Evolutionary conservation across 805 yeast genomes (phyloP), one percentile per base, ranked within the genome.

Genomic region (Hanseniaspora hatyaiensis): DNA sequence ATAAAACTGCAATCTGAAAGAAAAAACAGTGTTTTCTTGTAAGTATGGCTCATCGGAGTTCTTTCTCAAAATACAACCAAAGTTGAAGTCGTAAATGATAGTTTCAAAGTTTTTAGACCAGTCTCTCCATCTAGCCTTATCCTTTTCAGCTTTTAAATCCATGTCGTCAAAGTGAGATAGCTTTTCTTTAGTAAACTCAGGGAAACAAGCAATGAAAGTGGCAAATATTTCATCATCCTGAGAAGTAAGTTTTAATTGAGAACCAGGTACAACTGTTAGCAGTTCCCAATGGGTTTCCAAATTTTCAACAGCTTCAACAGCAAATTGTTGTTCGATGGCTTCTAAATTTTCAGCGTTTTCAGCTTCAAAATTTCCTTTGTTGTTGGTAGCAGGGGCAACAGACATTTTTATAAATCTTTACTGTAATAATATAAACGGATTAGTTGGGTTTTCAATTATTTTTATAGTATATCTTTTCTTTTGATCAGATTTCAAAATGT

Each of bases 291-390:
- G 92, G 1, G 95, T 80, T 60, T 86, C 94, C 50, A 95, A 92
- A 64, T 92, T 97, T 65, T 76, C 79, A 15, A 92, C 98, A 4
- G 97, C 98, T 66, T 82, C 85, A 51, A 92, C 98, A 34, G 98
- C 97, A 60, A 92, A 92, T 69, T 92, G 97, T 73, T 78, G 86
- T 66, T 92, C 98, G 59, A 92, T 86, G 58, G 86, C 95, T 66
- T 89, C 97, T 57, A 85, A 71, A 69, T 92, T 92, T 52, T 92
- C 96, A 39, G 98, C 96, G 51, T 72, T 74, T 59, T 92, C 95
- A 16, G 98, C 88, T 58, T 81, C 75, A 61, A 86, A 85, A 50
- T 64, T 65, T 19, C 32, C 23, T 12, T 23, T 19, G 20, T 11
- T 22, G 34, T 33, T 24, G 16, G 39, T 28, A 18, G 39, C 22